Percentiles rank a stretch among this genome's conserved stretches.
Conservation (phyloP, 257 asterid genomes). For the Catharanthus roseus region DNA sequence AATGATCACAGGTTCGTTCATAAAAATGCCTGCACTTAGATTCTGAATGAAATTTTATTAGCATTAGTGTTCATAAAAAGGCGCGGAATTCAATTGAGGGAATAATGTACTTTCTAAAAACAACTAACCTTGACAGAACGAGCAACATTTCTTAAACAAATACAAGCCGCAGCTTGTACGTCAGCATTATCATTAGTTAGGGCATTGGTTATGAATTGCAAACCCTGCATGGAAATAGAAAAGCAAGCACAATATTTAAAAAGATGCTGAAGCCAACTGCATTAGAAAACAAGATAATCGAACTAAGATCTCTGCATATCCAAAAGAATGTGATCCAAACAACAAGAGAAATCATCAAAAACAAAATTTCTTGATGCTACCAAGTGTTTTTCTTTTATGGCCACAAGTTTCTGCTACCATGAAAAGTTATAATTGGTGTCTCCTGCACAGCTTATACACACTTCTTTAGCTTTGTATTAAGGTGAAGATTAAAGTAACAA, state of each 20-base stretch:
- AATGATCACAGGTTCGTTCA: slow-evolving; percentile 48
- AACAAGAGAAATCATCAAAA: not conserved
- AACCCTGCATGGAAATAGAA: slow-evolving; percentile 49
- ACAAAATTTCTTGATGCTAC: not conserved
- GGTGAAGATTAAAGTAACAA: not conserved
- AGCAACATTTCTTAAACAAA: slow-evolving; percentile 70
- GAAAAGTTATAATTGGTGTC: not conserved
- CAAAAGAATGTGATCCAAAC: not conserved
- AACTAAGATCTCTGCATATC: not conserved
- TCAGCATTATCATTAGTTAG: slow-evolving; percentile 62
- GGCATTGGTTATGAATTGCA: slow-evolving; percentile 48
- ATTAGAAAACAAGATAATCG: not conserved
- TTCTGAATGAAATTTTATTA: slow-evolving; percentile 47
- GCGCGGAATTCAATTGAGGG: slow-evolving; percentile 8
- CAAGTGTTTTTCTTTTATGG: not conserved
- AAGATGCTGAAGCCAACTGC: not conserved
- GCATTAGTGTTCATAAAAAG: slow-evolving; percentile 21
- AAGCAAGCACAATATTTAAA: not conserved
- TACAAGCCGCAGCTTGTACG: slow-evolving; percentile 85
- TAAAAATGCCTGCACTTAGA: slow-evolving; percentile 81
- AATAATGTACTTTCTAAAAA: slow-evolving; percentile 5
- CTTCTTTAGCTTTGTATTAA: not conserved
- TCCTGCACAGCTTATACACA: not conserved
- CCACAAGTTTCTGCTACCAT: not conserved
- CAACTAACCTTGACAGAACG: slow-evolving; percentile 86